phyloP scores from a whole-genome alignment of 2,329 filamentous ascomycete genomes.

The Fusarium pilosicola region DNA sequence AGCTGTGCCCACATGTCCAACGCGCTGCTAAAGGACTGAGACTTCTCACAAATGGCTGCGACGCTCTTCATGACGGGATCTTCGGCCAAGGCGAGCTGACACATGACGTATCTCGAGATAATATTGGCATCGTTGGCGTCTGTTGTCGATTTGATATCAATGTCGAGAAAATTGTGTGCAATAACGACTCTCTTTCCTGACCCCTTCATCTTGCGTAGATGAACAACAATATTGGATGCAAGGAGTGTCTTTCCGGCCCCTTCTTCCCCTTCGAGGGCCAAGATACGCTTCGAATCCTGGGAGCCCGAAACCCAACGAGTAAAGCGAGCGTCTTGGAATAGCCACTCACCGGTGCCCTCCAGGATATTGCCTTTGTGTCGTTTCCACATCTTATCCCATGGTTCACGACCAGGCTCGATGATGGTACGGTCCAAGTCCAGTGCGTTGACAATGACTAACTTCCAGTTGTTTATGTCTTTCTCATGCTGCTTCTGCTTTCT shows the following conservation, averaged over 20 bases:
- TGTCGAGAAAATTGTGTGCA: background rate
- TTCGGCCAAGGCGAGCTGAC: background rate
- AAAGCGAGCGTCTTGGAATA: background rate
- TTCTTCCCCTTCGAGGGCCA: background rate
- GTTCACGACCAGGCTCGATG: background rate
- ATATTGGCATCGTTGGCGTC: background rate
- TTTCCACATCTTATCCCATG: background rate
- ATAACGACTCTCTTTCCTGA: background rate
- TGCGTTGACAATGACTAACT: accelerated
- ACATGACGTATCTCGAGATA: background rate
- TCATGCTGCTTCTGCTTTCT: background rate
- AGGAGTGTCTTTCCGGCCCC: background rate
- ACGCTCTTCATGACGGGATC: background rate
- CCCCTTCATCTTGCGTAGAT: background rate
- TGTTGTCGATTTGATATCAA: background rate
- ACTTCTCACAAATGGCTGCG: background rate
- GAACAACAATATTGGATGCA: background rate
- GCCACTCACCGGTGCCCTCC: background rate
- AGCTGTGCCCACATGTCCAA: background rate
- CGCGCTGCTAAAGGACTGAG: background rate
- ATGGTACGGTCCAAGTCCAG: background rate
- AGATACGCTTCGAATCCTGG: background rate
- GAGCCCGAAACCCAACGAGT: background rate
- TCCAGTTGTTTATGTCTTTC: background rate
- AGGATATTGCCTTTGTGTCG: background rate